These are phyloP conservation scores for Trebouxia sp. DNA, from an alignment of 139 green algal genomes.

Conservation along the genomic window DNA sequence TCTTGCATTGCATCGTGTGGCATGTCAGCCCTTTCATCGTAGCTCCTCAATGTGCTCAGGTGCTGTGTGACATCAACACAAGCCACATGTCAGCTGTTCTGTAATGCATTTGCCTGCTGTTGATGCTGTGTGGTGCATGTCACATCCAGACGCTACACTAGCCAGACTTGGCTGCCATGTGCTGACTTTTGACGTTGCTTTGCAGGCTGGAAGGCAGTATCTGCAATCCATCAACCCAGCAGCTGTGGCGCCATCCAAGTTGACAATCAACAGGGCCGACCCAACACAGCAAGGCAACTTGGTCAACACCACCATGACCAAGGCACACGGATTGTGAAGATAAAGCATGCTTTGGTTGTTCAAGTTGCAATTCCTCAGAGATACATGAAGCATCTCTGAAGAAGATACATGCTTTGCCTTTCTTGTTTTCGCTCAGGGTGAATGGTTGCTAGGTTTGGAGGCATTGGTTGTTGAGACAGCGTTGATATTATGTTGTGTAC, in stretches of 20 bases:
- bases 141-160: no score
- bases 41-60: no score
- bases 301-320: slow-evolving; percentile 20
- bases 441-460: neutral
- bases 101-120: neutral
- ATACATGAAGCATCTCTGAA: neutral
- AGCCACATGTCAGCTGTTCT: no score
- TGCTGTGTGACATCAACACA: no score
- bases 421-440: slow-evolving; percentile 15
- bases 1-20: no score
- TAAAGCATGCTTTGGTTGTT: neutral
- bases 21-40: no score
- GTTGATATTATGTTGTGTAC: neutral
- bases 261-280: slow-evolving; percentile 10
- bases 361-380: neutral
- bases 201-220: neutral
- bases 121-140: neutral
- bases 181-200: neutral
- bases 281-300: neutral
- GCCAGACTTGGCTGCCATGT: no score
- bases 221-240: slow-evolving; percentile 13
- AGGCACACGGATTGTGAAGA: neutral
- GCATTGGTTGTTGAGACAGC: neutral
- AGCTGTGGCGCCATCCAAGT: neutral
- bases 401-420: neutral